Evolutionary conservation across 345 rosid species (phyloP).

Genomic region (Aegle marmelos): DNA sequence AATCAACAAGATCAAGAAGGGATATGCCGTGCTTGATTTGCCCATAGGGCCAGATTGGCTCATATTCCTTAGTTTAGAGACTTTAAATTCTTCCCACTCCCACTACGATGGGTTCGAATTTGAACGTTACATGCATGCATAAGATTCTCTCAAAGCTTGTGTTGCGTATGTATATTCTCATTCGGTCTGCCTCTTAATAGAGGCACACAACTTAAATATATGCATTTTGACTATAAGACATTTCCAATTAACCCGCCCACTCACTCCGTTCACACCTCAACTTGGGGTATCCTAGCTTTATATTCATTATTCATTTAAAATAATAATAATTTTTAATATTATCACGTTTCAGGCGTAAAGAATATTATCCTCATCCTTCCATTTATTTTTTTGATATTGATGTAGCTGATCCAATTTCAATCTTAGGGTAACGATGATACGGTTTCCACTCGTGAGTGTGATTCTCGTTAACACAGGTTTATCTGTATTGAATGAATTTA

Average conservation of each 20-base stretch:
- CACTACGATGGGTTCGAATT: background rate
- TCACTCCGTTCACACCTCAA: too few species aligned
- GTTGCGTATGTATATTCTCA: background rate
- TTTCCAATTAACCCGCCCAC: background rate
- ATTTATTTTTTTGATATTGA: background rate
- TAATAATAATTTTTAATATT: too few species aligned
- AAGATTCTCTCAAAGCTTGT: background rate
- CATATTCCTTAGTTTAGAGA: background rate
- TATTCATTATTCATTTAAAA: background rate
- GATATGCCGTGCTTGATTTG: background rate
- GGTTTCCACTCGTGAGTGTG: background rate
- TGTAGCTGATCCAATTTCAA: background rate
- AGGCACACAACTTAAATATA: background rate
- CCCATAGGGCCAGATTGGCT: background rate
- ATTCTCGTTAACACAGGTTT: background rate
- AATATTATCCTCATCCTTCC: too few species aligned
- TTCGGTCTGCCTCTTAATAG: slow-evolving; percentile 14
- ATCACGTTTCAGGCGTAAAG: too few species aligned
- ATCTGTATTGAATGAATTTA: background rate
- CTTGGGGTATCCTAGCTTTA: background rate
- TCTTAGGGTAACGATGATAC: background rate
- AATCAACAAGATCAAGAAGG: background rate
- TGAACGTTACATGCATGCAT: background rate
- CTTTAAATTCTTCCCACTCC: background rate
- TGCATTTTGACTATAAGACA: background rate